phyloP scores from a whole-genome alignment of 139 green algal genomes.

The Coelastrella sp. region DNA sequence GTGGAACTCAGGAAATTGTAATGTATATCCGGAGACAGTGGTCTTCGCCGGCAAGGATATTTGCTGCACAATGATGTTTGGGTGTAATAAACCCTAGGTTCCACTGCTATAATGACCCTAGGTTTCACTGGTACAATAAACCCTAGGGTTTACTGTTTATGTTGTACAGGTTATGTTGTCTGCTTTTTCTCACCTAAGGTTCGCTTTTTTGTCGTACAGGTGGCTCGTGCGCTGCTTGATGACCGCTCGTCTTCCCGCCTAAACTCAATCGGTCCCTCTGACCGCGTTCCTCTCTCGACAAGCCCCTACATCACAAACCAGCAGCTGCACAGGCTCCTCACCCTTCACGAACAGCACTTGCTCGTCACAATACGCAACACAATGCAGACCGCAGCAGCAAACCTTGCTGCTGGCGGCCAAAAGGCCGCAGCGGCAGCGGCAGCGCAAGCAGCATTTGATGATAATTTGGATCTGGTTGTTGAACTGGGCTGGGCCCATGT shows the following conservation, averaged over 20 bases:
- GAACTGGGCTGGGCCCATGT: conserved; percentile 82
- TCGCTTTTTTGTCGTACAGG: conserved; percentile 38
- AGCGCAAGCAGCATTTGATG: conserved; percentile 66
- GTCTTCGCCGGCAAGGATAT: too few species aligned
- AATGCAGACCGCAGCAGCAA: conserved; percentile 56
- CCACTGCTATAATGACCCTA: too few species aligned
- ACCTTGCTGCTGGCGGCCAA: neutral
- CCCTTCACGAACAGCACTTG: conserved; percentile 52
- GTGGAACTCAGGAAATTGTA: too few species aligned
- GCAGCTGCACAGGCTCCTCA: conserved; percentile 62
- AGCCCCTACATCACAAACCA: neutral
- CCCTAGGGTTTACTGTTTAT: neutral
- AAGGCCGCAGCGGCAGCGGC: conserved; percentile 23
- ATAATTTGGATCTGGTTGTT: conserved; percentile 76
- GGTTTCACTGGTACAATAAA: too few species aligned
- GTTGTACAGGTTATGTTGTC: neutral
- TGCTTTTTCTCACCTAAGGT: too few species aligned
- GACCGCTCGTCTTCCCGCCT: conserved; percentile 47
- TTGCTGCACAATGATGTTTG: too few species aligned
- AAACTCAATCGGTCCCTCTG: neutral
- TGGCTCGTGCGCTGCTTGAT: conserved; percentile 62
- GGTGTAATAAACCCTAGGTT: too few species aligned
- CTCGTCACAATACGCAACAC: conserved; percentile 37
- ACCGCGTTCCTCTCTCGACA: conserved; percentile 3
- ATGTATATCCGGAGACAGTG: too few species aligned